Evolutionary conservation across 140 eudicot genomes (phyloP).

Genomic region (Eryngium alpinum): DNA sequence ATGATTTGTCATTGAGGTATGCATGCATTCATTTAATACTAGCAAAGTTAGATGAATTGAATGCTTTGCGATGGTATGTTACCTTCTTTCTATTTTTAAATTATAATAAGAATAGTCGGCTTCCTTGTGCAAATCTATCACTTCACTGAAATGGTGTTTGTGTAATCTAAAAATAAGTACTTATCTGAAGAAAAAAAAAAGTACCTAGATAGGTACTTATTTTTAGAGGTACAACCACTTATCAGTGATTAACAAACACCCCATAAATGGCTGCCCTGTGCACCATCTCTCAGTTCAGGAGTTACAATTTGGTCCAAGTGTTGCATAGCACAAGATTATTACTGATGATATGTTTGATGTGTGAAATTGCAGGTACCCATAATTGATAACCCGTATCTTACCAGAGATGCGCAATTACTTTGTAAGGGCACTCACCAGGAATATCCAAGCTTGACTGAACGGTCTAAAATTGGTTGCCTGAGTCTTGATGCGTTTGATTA

Average conservation of each 20-base stretch:
- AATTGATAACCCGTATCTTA: slow-evolving; percentile 36
- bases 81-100: neutral
- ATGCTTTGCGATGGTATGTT: slow-evolving; percentile 58
- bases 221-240: too few species aligned
- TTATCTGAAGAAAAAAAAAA: too few species aligned
- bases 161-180: too few species aligned
- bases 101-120: neutral
- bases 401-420: slow-evolving; percentile 54
- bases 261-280: too few species aligned
- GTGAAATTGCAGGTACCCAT: slow-evolving; percentile 25
- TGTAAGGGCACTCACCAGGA: slow-evolving; percentile 36
- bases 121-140: too few species aligned
- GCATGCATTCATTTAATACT: slow-evolving; percentile 62
- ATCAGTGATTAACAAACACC: too few species aligned
- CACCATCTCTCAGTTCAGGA: neutral
- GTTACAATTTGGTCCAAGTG: too few species aligned
- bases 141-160: too few species aligned
- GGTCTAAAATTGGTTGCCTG: neutral
- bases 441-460: slow-evolving; percentile 17
- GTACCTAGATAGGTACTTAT: too few species aligned
- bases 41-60: slow-evolving; percentile 46
- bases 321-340: too few species aligned
- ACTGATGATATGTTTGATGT: neutral
- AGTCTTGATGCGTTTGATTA: neutral
- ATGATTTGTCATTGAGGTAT: slow-evolving; percentile 49